Conservation (phyloP, 2,329 filamentous ascomycete species). For the Stagonosporopsis rhizophila region DNA sequence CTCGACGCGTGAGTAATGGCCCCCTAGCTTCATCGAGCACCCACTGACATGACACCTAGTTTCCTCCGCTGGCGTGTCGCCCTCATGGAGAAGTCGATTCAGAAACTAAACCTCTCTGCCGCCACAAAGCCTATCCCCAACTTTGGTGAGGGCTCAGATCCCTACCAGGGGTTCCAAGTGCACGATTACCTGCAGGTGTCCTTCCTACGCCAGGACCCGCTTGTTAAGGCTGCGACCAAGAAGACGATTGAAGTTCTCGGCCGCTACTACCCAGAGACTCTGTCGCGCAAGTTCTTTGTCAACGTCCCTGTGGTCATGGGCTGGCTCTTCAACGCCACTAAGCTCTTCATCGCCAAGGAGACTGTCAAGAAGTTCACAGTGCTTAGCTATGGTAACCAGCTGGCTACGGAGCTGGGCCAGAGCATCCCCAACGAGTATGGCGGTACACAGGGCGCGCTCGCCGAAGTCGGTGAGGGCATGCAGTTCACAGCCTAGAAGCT, state of each 20-base stretch:
- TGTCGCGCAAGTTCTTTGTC: slow-evolving; percentile 93
- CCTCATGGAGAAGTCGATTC: slow-evolving; percentile 85
- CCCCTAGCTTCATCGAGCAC: not conserved
- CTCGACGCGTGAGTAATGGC: slow-evolving; percentile 70
- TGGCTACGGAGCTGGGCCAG: slow-evolving; percentile 71
- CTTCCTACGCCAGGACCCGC: slow-evolving; percentile 81
- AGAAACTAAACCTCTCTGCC: slow-evolving; percentile 72
- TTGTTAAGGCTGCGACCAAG: slow-evolving; percentile 76
- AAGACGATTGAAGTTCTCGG: slow-evolving; percentile 84
- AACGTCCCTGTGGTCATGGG: slow-evolving; percentile 93
- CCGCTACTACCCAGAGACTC: slow-evolving; percentile 85
- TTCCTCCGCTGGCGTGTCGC: slow-evolving; percentile 91
- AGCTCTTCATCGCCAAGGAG: slow-evolving; percentile 56
- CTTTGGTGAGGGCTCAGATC: slow-evolving; percentile 70
- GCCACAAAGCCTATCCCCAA: slow-evolving; percentile 76
- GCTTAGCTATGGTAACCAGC: slow-evolving; percentile 65
- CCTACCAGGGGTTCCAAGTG: slow-evolving; percentile 89
- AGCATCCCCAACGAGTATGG: slow-evolving; percentile 80
- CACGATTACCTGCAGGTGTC: slow-evolving; percentile 91
- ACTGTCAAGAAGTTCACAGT: slow-evolving; percentile 59
- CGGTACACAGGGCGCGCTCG: slow-evolving; percentile 68
- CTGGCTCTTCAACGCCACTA: slow-evolving; percentile 65
- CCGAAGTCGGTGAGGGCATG: slow-evolving; percentile 53
- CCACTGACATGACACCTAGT: slow-evolving; percentile 53
- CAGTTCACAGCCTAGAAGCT: slow-evolving; percentile 37